Percentiles rank a stretch among this genome's conserved stretches.
Evolutionary conservation across 441 rosid species (phyloP).

Genomic region (Pelargonium australe): DNA sequence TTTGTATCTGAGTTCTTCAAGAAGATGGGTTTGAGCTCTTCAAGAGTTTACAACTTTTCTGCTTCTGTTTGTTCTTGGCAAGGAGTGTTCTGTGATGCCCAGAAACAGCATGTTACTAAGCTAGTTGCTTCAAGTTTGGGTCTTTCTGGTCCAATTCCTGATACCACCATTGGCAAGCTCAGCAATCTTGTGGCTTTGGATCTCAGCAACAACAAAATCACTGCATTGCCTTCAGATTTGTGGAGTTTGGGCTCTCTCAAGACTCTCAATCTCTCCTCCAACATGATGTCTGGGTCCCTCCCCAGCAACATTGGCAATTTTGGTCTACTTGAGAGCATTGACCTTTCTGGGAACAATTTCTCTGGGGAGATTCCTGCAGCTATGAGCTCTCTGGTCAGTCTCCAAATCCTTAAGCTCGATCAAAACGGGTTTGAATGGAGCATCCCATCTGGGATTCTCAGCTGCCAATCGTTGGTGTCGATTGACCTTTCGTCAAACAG

Average conservation of each 20-base stretch:
- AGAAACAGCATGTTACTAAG: conserved; percentile 40
- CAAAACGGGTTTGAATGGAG: conserved; percentile 49
- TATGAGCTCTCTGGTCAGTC: conserved; percentile 47
- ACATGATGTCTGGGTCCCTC: conserved; percentile 63
- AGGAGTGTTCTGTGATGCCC: conserved; percentile 59
- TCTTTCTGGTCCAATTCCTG: conserved; percentile 76
- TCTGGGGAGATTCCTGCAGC: conserved; percentile 70
- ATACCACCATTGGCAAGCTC: conserved; percentile 75
- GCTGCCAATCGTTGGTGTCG: conserved; percentile 45
- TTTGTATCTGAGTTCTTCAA: conserved; percentile 61
- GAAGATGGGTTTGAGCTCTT: conserved; percentile 46
- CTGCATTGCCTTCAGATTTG: conserved; percentile 73
- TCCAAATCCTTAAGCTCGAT: conserved; percentile 54
- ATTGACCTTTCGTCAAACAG: conserved; percentile 68
- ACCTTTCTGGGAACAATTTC: conserved; percentile 62
- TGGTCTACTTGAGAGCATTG: conserved; percentile 60
- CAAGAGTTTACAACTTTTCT: conserved; percentile 41
- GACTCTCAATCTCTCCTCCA: conserved; percentile 61
- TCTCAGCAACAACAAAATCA: conserved; percentile 76
- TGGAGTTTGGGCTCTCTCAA: conserved; percentile 72
- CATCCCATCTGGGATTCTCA: conserved; percentile 51
- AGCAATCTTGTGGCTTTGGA: conserved; percentile 63
- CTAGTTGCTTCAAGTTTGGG: conserved; percentile 50
- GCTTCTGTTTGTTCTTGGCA: conserved; percentile 64
- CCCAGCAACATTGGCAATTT: conserved; percentile 74